Base-by-base conservation (phyloP, 768 basidiomycete genomes). In the Pilatotrama ljubarskyi region DNA sequence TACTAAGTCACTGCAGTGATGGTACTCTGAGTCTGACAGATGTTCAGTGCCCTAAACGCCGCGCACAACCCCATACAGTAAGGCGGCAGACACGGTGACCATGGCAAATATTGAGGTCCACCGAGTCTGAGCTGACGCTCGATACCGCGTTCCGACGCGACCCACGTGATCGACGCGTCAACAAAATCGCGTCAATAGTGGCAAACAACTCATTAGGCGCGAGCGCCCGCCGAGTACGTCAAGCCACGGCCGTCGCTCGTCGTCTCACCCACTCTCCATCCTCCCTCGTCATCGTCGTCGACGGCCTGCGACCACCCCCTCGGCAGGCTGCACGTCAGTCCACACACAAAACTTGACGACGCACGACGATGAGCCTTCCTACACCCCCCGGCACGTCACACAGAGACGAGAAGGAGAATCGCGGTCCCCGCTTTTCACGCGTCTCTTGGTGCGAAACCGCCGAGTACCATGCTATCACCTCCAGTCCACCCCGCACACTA, bases 331-430 rank as follows among this genome's bases (percentile, higher is more conserved):
- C 22, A 44, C 25, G 6, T 14, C 25, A 38, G 15, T 8, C 26
- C 18, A 37, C 17, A 18, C 41, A 8, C 29, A 43, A 37, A 29
- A 24, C n/a, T n/a, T 24, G 50, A 29, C 51, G 26, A 26, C n/a
- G 9, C 2, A 41, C 37, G 18, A n/a, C 51, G 32, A 67, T 67
- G 66, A 67, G 61, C n/a, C 61, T 67, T 7, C 66, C 63, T 24
- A 67, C 66, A 17, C 66, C 66, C 17, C 66, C 66, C n/a, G 51
- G 59, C 58, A 67, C 66, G n/a, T 63, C 63, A n/a, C 66, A 63
- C 29, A 46, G 60, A 17, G 56, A 65, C 56, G 66, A 64, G 61
- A 67, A 64, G 63, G 66, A 67, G 59, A 64, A 64, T 51, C 55
- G 64, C 9, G 53, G 42, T 18, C 61, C 61, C 14, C 66, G 66